A percentile compares a stretch with the other conserved stretches of the same genome.
These are phyloP conservation scores for Adiantum capillusveneris DNA, from an alignment of 75 land plant species.

Conservation along the genomic window DNA sequence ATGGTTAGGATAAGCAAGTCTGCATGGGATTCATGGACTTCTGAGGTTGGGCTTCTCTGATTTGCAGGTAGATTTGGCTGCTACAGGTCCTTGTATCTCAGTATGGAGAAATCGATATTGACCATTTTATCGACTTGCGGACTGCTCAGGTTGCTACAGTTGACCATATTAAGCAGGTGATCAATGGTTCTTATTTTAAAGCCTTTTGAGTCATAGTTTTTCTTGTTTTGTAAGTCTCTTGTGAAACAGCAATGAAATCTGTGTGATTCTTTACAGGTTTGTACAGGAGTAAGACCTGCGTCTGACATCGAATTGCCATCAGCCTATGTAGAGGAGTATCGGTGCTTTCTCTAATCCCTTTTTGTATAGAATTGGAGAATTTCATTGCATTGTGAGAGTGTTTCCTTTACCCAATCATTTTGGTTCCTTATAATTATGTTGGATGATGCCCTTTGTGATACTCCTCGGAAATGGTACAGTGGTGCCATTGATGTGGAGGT, in stretches of 20 bases:
- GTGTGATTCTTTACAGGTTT: slow-evolving; percentile 39
- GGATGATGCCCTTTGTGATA: no score
- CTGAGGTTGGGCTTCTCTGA: slow-evolving; percentile 30
- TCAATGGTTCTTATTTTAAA: not conserved
- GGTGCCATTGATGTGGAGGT: slow-evolving; percentile 74
- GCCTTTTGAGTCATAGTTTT: not conserved
- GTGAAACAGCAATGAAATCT: no score
- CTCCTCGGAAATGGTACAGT: slow-evolving; percentile 25
- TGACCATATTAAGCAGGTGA: slow-evolving; percentile 92
- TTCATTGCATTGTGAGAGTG: not conserved
- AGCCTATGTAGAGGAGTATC: slow-evolving; percentile 73
- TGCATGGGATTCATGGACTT: slow-evolving; percentile 15
- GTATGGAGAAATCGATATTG: slow-evolving; percentile 50
- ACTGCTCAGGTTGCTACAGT: slow-evolving; percentile 85
- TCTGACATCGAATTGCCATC: slow-evolving; percentile 84
- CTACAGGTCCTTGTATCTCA: slow-evolving; percentile 70
- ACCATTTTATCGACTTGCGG: slow-evolving; percentile 77
- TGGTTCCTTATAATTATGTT: no score
- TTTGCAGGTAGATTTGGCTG: slow-evolving; percentile 30
- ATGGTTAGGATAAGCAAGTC: not conserved
- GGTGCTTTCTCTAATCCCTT: slow-evolving; percentile 31
- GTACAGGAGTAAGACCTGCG: slow-evolving; percentile 80
- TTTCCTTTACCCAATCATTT: no score
- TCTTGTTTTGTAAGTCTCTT: no score
- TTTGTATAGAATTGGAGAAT: not conserved